Base-by-base conservation (phyloP, 108 stramenopile species). In the Nannochloropsis oceanica region DNA sequence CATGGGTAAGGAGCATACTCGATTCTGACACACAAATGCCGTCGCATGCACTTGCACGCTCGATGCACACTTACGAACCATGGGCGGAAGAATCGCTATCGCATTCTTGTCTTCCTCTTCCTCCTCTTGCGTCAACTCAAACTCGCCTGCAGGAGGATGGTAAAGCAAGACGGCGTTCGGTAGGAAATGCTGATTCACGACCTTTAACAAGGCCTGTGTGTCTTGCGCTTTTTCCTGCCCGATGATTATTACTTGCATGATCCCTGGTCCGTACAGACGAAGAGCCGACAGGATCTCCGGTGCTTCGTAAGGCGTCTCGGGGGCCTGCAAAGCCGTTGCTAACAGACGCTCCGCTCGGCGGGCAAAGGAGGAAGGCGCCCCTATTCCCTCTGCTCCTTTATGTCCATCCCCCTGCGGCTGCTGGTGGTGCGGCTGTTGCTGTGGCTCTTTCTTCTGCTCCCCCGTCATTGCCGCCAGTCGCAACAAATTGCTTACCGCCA, bases 401-500 rank as follows among this genome's bases (percentile, higher is more conserved):
- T 5, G 2, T 34, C 34, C 34, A 3, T 34, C 34, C 34, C 5
- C 2, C 34, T 34, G 34, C 34, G 2, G 34, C 34, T 34, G 34
- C 34, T 34, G 34, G 2, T 34, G 34, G 1, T 34, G 34, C 34
- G 1, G 34, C 34, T 34, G 34, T 34, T 34, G 34, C 34, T 34
- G 34, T 34, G 34, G 34, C 22, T n/a, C 22, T 10, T 7, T 43
- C 87, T 20, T 43, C 25, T 26, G 43, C 87, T 8, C 83, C n/a
- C n/a, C 50, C 79, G 84, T 44, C 27, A 84, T 81, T 11, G 79
- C 44, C 26, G 87, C 79, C 1, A 87, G 83, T 46, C 87, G 43
- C n/a, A 83, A 79, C 42, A 87, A 79, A 44, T 87, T 87, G 73
- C 82, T 83, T 5, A 82, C 87, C 22, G 87, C 87, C 79, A 87